Base-by-base conservation (phyloP, 345 rosid species). In the Acer saccharum region DNA sequence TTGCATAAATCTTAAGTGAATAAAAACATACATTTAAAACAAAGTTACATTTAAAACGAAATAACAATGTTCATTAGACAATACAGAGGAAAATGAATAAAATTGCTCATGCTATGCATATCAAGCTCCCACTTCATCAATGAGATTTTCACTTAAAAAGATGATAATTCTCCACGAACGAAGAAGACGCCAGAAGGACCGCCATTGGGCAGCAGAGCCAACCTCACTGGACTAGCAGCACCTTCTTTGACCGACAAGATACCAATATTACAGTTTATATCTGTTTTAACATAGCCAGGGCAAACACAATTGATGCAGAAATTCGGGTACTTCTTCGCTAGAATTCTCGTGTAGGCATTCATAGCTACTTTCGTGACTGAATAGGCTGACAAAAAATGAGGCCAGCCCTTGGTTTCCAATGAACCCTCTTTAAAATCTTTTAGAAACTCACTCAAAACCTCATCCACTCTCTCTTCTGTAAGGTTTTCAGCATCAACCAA, bases 121-220 rank as follows among this genome's bases (percentile, higher is more conserved):
- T 50, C 55, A 13, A 50, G 16, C 17, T 50, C 16, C 55, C 39
- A 35, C 39, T 35, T 35, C 39, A 14, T 13, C 55, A 13, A 13
- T 50, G 18, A 14, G 46, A 3, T 50, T 50, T 50, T 50, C 43
- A 55, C 41, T 75, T 23, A 75, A 57, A 80, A 80, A 2, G 69
- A 2, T 13, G 62, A 41, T n/a, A 73, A 62, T 21, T 77, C 76
- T 18, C 29, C 29, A 20, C 14, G 11, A 5, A 3, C 4, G 10
- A 78, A 82, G 65, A 69, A 78, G 43, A 50, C 21, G 62, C 79
- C 84, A 57, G 81, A 70, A 57, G 79, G 79, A 44, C 70, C 79
- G 2, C 52, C 74, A 48, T 44, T 35, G 10, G 76, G 74, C 65
- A 78, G 39, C 3, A 82, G 13, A 52, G 81, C 79, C 29, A 82